These are phyloP conservation scores for Rhizopus sp. DNA, from an alignment of 371 early-diverging fungal species.

Conservation along the genomic window DNA sequence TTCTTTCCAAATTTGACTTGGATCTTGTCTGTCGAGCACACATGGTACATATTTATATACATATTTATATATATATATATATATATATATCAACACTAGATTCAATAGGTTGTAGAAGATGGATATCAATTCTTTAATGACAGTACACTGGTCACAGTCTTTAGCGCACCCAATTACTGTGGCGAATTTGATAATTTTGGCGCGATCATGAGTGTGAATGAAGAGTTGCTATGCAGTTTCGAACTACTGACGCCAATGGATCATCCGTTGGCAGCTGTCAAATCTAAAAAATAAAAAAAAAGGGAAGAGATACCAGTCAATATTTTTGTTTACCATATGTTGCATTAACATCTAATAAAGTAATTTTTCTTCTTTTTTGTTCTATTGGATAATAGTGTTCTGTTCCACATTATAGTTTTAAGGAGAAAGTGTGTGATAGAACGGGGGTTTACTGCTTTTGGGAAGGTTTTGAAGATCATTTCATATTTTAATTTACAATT, in stretches of 20 bases:
- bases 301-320: not conserved
- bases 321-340: too few relatives aligned
- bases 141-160: constrained; percentile 90
- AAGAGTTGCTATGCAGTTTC: constrained; percentile 88
- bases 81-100: not conserved
- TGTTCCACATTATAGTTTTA: too few relatives aligned
- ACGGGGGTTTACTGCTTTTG: too few relatives aligned
- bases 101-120: constrained; percentile 63
- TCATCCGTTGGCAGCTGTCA: constrained; percentile 27
- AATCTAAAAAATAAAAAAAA: constrained; percentile 15
- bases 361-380: too few relatives aligned
- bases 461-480: too few relatives aligned
- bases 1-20: constrained; percentile 80
- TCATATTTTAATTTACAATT: too few relatives aligned
- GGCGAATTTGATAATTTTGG: constrained; percentile 64
- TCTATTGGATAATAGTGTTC: too few relatives aligned
- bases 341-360: too few relatives aligned
- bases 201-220: constrained; percentile 93
- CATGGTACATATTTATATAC: constrained; percentile 62
- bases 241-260: constrained; percentile 44
- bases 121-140: constrained; percentile 98
- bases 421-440: too few relatives aligned
- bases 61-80: not conserved
- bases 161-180: constrained; percentile 90
- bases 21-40: constrained; percentile 97